Percentiles rank a stretch among this genome's conserved stretches.
phyloP scores from a whole-genome alignment of 768 basidiomycete species.

The Xanthoconium purpureum region DNA sequence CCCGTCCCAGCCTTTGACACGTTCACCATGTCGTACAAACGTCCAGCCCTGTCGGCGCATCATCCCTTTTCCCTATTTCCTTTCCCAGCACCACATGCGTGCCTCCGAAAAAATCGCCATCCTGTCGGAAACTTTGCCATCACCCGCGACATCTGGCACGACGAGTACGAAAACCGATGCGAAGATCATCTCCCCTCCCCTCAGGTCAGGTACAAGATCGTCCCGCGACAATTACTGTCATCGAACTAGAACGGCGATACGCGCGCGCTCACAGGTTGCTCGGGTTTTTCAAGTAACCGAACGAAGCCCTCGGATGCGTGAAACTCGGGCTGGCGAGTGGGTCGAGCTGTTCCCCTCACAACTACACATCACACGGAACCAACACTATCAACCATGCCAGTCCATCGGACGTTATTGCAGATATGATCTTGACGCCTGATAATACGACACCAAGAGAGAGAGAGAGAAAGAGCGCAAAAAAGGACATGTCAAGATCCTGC shows the following conservation, averaged over 20 bases:
- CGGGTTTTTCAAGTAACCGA: conserved; percentile 1
- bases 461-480: background rate
- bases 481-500: background rate
- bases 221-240: conserved; percentile 3
- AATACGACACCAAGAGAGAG: no score
- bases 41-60: background rate
- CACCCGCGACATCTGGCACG: background rate
- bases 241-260: background rate
- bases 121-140: conserved; percentile 13
- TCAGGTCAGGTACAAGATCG: conserved; percentile 9
- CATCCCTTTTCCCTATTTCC: no score
- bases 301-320: background rate
- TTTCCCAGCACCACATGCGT: conserved; percentile 1
- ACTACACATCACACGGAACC: background rate
- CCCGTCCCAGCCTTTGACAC: no score
- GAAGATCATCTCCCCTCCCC: conserved; percentile 1
- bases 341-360: no score
- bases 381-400: background rate
- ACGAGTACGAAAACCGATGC: background rate
- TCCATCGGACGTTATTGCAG: background rate
- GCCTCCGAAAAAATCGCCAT: conserved; percentile 4
- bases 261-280: background rate
- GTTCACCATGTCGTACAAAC: no score
- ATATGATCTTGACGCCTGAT: background rate
- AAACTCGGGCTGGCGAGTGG: background rate